Evolutionary conservation across 2,329 filamentous ascomycete species (phyloP).

Genomic region (Bipolaris oryzae): DNA sequence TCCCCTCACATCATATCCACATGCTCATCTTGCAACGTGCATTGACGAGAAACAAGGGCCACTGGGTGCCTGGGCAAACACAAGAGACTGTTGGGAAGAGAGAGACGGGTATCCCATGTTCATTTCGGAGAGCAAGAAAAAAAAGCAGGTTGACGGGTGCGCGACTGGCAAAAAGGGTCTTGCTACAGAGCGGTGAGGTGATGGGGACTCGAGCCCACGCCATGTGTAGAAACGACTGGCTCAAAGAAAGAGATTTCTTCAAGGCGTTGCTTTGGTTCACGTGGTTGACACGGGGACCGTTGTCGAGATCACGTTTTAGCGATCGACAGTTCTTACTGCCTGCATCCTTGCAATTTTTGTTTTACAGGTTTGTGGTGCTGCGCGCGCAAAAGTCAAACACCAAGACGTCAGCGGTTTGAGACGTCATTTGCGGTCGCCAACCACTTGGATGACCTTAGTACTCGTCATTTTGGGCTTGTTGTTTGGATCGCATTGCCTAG

Average conservation of each 20-base stretch:
- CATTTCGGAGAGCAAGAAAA: neutral
- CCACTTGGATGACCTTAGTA: neutral
- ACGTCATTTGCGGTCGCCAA: neutral
- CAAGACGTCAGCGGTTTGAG: neutral
- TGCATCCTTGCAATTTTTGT: neutral
- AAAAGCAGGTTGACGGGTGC: too few species aligned
- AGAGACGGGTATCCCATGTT: too few species aligned
- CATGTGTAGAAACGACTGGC: too few species aligned
- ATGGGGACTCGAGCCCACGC: too few species aligned
- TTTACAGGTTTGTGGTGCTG: neutral
- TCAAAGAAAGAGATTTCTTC: too few species aligned
- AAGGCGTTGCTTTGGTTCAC: too few species aligned
- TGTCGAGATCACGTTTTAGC: neutral
- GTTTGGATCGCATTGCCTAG: neutral
- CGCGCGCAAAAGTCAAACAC: neutral
- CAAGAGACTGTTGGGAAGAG: neutral
- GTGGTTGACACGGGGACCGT: neutral
- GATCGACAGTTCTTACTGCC: neutral
- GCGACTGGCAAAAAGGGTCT: too few species aligned
- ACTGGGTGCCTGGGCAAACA: neutral
- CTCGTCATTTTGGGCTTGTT: neutral
- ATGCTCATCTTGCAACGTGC: neutral
- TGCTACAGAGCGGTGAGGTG: too few species aligned
- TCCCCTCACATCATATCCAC: neutral
- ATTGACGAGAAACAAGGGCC: neutral